Evolutionary conservation across 1,284 basidiomycete genomes (phyloP), one percentile per base, ranked within the genome.

Genomic region (Xerocomus cyaneibrunnescens): DNA sequence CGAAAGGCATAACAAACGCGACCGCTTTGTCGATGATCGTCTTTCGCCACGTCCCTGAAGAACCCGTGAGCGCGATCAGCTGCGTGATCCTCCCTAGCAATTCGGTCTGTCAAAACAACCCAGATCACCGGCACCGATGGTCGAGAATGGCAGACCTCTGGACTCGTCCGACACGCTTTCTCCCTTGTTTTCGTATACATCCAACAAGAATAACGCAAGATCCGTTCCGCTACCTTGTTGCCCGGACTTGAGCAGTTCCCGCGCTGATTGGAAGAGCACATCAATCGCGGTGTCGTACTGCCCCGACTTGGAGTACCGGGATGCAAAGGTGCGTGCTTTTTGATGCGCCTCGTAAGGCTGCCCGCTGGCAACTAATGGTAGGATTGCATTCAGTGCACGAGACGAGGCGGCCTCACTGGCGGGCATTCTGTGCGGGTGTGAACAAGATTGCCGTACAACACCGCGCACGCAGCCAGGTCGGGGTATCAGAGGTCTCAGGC

Each of bases 281-380:
- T 94, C 88, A 70, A 92, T 86, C 14, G 92, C 92, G 13, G 85
- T 85, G 60, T 87, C 85, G 65, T 86, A 84, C 60, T 93, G 86
- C 2, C 78, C 78, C 4, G 90, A 84, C 70, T 90, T 88, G 45
- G 77, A 74, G 67, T 96, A 92, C 61, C 94, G 81, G 12, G 93
- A 87, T 6, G 92, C 92, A 57, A 94, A 95, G 23, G 94, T 97
- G 28, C 94, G 84, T 23, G 93, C 90, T 73, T 96, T 96, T 70
- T 97, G 94, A 62, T 97, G 94, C 0, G 93, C 94, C 61, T 92
- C 90, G 71, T 97, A 96, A 4, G 89, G 81, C 54, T 87, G 77
- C 14, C 86, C 81, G 17, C 76, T 75, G 13, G 79, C 69, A 50
- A 93, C 85, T 43, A 87, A 79, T 19, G 89, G 89, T 30, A 92